Base-by-base conservation (phyloP, 2,329 filamentous ascomycete genomes). In the Xylariaceae sp. region DNA sequence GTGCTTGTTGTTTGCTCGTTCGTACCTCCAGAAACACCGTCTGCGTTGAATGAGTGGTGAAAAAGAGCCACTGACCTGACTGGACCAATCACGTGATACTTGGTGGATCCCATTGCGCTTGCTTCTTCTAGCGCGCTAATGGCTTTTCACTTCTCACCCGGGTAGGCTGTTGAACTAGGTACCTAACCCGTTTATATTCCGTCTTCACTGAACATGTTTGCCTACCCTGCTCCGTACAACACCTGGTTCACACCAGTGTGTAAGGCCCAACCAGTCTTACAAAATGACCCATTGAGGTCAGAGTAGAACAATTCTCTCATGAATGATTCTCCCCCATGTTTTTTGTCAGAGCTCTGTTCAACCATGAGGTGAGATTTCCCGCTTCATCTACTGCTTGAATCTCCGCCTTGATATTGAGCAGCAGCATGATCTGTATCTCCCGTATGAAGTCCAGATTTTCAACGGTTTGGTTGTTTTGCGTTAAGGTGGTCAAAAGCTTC, bases 341-440 rank as follows among this genome's bases (percentile, higher is more conserved):
- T 47, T 51, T 34, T 18, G 50, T 45, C 44, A 84, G 70, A 53
- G 75, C 73, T 1, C 63, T 55, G 53, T 85, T 76, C 2, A 86
- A 70, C 82, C 83, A 86, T 0, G 64, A 39, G 0, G 74, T 72
- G 4, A 85, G 66, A 53, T 80, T 74, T 0, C 82, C 82, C 7
- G 74, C 74, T 2, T 82, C 76, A 57, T 89, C 86, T 5, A 90
- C 73, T 15, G 85, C 81, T 68, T 94, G 88, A 54, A 93, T 89
- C 69, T 94, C 90, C 0, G 87, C 88, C 68, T 93, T 94, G 52
- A 86, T 67, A 55, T 88, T 88, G 54, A 92, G 75, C 75, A 89
- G 81, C 17, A 93, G 73, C 88, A 93, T 92, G 0, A 79, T 66
- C 68, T 91, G 89, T 13, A 93, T 66, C 66, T 92, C 87, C 2